Conservation (phyloP, 1,139 yeast species). For the Yamadazyma siamensis region DNA sequence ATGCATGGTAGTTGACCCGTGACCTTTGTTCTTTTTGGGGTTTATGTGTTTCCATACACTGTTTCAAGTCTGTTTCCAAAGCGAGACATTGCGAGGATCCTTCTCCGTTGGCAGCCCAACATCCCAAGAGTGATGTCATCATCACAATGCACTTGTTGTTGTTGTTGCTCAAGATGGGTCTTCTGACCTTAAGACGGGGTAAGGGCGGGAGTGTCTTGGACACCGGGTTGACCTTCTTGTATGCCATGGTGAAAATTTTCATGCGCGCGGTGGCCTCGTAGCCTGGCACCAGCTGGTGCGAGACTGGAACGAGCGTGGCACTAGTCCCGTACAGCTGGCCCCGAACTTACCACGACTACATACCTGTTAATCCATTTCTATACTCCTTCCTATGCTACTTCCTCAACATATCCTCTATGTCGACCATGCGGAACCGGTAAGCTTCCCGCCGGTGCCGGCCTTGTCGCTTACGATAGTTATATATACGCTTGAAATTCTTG, state of each 20-base stretch:
- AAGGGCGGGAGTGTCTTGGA: constrained; percentile 60
- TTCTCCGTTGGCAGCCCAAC: constrained; percentile 97
- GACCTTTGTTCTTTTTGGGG: constrained; percentile 43
- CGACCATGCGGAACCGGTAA: too few species aligned
- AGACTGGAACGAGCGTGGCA: too few species aligned
- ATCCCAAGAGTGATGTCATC: constrained; percentile 82
- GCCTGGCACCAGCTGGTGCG: too few species aligned
- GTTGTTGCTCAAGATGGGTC: constrained; percentile 48
- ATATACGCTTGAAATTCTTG: constrained; percentile 29
- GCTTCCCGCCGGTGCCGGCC: constrained; percentile 5
- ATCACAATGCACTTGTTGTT: constrained; percentile 73
- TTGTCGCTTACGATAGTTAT: constrained; percentile 36
- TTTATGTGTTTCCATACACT: constrained; percentile 47
- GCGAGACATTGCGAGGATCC: constrained; percentile 64
- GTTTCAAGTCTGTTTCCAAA: constrained; percentile 52
- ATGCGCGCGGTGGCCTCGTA: too few species aligned
- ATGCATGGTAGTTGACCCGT: constrained; percentile 79
- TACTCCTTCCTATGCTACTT: too few species aligned
- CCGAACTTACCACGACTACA: too few species aligned
- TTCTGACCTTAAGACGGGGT: constrained; percentile 70
- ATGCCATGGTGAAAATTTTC: constrained; percentile 19
- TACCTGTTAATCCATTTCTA: too few species aligned
- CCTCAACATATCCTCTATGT: constrained; percentile 4
- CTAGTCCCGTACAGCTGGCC: too few species aligned
- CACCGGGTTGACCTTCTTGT: constrained; percentile 23